Base-by-base conservation (phyloP, 164 flowering plant species). In the Nelumbo lutea region DNA sequence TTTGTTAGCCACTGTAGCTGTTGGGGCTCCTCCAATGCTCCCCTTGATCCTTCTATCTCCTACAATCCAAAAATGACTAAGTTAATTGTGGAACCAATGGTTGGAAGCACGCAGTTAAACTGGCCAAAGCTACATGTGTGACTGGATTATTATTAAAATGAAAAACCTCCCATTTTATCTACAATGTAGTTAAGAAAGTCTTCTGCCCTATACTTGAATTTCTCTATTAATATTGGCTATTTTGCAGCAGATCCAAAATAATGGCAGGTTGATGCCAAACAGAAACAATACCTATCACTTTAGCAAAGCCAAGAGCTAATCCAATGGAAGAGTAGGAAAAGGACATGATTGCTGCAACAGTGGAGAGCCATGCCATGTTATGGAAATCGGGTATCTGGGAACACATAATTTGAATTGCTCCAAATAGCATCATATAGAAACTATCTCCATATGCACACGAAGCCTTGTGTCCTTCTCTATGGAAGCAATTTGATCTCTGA, bases 341-440 rank as follows among this genome's bases (percentile, higher is more conserved):
- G 65, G 96, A 88, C 96, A 88, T 90, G 73, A 83, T 60, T 27
- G 93, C 88, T 2, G 96, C 94, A 5, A 88, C 60, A 42, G 81
- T 44, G 3, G 96, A 90, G 9, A 93, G 85, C 93, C 96, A 88
- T 42, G 44, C 79, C 82, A 86, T 88, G 70, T 85, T 68, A 50
- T 83, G 89, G 57, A 90, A 83, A 75, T 89, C 72, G 4, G 96
- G 97, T 27, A 89, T 89, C 66, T 87, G 96, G 44, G 97, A 93
- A 72, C 80, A 71, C 2, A 86, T 41, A 2, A 89, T 65, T 75
- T 93, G 90, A 55, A 84, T 41, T 5, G 61, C 74, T 60, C 98
- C 98, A 71, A 90, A 90, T 3, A 82, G 38, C 71, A 90, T 15
- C 90, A 90, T 93, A 70, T 80, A 87, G 11, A 66, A 27, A 52